A percentile compares a stretch with the other conserved stretches of the same genome.
These are phyloP conservation scores for Malus orientalis DNA, from an alignment of 306 rosid genomes.

Conservation along the genomic window DNA sequence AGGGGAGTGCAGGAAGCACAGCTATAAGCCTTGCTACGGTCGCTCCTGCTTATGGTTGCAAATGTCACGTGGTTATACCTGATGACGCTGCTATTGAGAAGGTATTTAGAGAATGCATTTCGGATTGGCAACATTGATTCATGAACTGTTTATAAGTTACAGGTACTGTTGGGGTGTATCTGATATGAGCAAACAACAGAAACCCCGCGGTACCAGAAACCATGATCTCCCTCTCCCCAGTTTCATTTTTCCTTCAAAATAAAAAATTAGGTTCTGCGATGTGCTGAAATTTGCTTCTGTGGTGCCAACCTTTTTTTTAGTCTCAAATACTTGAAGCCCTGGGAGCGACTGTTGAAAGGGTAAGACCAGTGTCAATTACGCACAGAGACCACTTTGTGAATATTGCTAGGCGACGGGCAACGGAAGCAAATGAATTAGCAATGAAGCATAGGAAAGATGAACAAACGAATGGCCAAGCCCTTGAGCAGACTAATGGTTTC, in stretches of 20 bases:
- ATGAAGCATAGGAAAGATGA: conserved; percentile 22
- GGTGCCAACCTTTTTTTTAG: conserved; percentile 27
- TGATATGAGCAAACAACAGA: background rate
- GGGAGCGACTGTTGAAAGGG: conserved; percentile 90
- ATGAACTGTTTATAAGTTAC: background rate
- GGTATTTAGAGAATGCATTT: conserved; percentile 28
- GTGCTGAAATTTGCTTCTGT: background rate
- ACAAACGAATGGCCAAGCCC: conserved; percentile 22
- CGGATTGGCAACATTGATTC: background rate
- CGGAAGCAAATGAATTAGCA: conserved; percentile 65
- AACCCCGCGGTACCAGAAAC: background rate
- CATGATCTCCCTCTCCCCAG: background rate
- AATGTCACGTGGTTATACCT: conserved; percentile 82
- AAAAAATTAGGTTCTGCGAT: background rate
- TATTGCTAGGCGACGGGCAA: conserved; percentile 70
- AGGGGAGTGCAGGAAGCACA: conserved; percentile 95
- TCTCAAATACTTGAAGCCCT: conserved; percentile 78
- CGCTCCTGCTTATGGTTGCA: conserved; percentile 91
- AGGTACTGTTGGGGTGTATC: background rate
- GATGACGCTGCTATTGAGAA: conserved; percentile 95
- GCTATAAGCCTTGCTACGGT: conserved; percentile 92
- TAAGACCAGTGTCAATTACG: conserved; percentile 85
- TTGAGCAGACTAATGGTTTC: conserved; percentile 30
- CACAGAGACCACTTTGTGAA: conserved; percentile 85
- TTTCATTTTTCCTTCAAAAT: background rate